Conservation (phyloP, 192 early-diverging fungal genomes). For the Spizellomyces punctatus region DNA sequence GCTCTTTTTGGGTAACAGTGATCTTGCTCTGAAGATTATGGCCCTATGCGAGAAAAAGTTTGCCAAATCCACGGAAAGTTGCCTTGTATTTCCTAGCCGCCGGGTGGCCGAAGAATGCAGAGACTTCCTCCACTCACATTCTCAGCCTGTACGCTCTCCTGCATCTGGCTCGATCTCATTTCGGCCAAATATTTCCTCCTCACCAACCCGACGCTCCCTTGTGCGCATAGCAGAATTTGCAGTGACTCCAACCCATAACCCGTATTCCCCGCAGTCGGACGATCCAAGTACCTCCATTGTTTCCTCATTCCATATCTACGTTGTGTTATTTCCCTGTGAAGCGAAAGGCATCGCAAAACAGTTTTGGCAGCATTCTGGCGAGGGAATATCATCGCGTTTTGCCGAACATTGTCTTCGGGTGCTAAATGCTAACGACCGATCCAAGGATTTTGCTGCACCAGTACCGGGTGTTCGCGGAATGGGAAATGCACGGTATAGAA, state of each 20-base stretch:
- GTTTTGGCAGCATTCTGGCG: constrained; percentile 97
- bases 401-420: constrained; percentile 81
- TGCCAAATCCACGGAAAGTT: constrained; percentile 65
- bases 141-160: neutral
- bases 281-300: constrained; percentile 44
- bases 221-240: constrained; percentile 71
- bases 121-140: constrained; percentile 51
- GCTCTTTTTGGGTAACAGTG: neutral
- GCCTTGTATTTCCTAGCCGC: constrained; percentile 76
- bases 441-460: constrained; percentile 22
- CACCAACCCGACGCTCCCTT: neutral
- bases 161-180: neutral
- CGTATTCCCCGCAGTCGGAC: constrained; percentile 42
- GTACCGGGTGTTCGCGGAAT: constrained; percentile 21
- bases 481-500: constrained; percentile 37
- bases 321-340: constrained; percentile 75
- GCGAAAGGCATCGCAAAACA: constrained; percentile 78
- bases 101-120: constrained; percentile 69
- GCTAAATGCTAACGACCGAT: constrained; percentile 56
- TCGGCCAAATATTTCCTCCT: neutral
- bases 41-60: constrained; percentile 40
- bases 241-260: constrained; percentile 49
- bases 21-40: constrained; percentile 23
- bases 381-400: constrained; percentile 83
- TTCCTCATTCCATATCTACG: constrained; percentile 51